Conservation (phyloP, 169 alveolate genomes). For the Eimeria falciformis region DNA sequence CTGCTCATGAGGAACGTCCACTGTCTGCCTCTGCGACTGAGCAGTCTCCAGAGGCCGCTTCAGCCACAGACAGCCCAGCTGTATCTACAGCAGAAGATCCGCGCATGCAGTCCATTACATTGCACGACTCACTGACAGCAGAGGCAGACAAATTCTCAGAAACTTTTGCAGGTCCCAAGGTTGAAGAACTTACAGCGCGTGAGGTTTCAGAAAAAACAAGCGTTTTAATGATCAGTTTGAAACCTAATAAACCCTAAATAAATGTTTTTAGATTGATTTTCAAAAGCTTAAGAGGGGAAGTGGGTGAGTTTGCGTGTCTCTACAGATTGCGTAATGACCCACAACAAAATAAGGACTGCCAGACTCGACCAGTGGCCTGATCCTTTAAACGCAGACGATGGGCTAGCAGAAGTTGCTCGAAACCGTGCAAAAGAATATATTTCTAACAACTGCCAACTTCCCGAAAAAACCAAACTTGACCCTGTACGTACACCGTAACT, state of each 20-base stretch:
- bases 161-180: not conserved
- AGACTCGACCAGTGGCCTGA: slow-evolving; percentile 3
- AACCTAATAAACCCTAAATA: not conserved
- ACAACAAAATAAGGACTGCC: slow-evolving; percentile 1
- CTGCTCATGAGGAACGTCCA: no score
- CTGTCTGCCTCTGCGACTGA: not conserved
- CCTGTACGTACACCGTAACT: not conserved
- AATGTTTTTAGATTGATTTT: not conserved
- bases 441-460: not conserved
- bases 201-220: not conserved
- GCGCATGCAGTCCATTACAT: not conserved
- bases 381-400: not conserved
- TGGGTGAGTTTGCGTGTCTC: not conserved
- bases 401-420: not conserved
- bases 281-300: not conserved
- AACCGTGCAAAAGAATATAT: not conserved
- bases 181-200: slow-evolving; percentile 41
- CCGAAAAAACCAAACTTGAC: not conserved
- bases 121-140: not conserved
- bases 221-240: no score
- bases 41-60: not conserved
- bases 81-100: not conserved
- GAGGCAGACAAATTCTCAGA: not conserved
- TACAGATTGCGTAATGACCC: not conserved
- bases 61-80: not conserved